Conservation (phyloP, 2,329 filamentous ascomycete genomes). For the Cyclaneusma minus region DNA sequence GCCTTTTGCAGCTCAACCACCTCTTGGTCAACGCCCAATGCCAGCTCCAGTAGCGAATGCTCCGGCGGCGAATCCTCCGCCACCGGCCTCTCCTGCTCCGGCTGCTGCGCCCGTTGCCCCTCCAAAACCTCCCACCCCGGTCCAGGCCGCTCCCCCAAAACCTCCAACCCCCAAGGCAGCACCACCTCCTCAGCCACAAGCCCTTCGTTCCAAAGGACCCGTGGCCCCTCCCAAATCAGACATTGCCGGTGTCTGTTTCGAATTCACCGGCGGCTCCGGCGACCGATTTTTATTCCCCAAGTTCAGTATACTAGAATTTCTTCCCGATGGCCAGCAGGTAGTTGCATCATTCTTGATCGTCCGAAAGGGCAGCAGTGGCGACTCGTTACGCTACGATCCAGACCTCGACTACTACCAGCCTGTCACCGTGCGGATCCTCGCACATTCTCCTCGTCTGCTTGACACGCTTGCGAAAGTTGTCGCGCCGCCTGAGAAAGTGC, state of each 20-base stretch:
- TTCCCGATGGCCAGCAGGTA: slow-evolving; percentile 42
- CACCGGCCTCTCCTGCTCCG: slow-evolving; percentile 7
- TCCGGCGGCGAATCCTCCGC: slow-evolving; percentile 10
- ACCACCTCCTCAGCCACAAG: slow-evolving; percentile 27
- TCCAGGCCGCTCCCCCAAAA: slow-evolving; percentile 4
- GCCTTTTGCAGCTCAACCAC: slow-evolving; percentile 2
- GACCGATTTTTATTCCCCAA: slow-evolving; percentile 70
- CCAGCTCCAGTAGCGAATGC: slow-evolving; percentile 13
- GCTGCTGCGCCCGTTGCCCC: slow-evolving; percentile 8
- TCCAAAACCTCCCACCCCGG: background rate
- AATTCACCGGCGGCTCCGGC: slow-evolving; percentile 50
- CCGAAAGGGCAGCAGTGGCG: slow-evolving; percentile 51
- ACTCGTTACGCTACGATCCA: slow-evolving; percentile 43
- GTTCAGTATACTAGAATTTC: slow-evolving; percentile 59
- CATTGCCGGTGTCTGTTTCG: slow-evolving; percentile 51
- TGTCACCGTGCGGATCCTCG: slow-evolving; percentile 45
- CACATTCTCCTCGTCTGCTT: slow-evolving; percentile 36
- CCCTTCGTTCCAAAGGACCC: slow-evolving; percentile 44
- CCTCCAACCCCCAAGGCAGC: too few relatives aligned
- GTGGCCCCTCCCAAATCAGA: slow-evolving; percentile 39
- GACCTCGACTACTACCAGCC: slow-evolving; percentile 62
- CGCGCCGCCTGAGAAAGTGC: slow-evolving; percentile 45
- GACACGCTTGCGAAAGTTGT: slow-evolving; percentile 47
- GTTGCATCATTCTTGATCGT: slow-evolving; percentile 67
- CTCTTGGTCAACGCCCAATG: slow-evolving; percentile 8